phyloP scores from a whole-genome alignment of 176 grass and related monocot genomes.

The Raddia distichophylla region DNA sequence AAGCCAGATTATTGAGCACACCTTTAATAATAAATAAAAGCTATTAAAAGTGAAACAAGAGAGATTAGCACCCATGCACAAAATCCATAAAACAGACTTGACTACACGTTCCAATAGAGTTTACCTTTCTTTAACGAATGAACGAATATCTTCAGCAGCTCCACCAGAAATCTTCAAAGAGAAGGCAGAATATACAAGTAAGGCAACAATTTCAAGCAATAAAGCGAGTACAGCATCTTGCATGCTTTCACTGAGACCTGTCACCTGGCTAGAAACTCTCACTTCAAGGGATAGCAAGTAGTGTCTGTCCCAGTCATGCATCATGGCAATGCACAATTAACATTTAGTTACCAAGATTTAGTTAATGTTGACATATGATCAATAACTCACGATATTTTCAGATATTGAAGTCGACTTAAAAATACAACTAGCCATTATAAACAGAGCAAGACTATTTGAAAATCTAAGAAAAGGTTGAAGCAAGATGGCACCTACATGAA shows the following conservation, averaged over 20 bases:
- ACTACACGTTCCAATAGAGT: conserved; percentile 23
- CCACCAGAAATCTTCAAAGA: conserved; percentile 75
- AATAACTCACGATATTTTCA: conserved; percentile 32
- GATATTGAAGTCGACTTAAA: not conserved
- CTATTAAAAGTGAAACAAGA: conserved; percentile 27
- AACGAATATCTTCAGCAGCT: conserved; percentile 79
- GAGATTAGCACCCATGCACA: conserved; percentile 20
- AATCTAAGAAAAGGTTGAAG: conserved; percentile 25
- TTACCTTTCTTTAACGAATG: conserved; percentile 90
- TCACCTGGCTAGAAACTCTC: conserved; percentile 12
- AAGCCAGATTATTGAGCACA: conserved; percentile 4
- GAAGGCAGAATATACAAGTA: conserved; percentile 35
- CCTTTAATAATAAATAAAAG: not conserved
- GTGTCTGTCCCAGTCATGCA: conserved; percentile 11
- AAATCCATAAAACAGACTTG: conserved; percentile 13
- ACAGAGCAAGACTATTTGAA: conserved; percentile 14
- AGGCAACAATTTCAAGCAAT: conserved; percentile 24
- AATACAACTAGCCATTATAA: not conserved
- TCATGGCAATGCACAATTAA: conserved; percentile 16
- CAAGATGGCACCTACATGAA: conserved; percentile 68
- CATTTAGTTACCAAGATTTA: conserved; percentile 12
- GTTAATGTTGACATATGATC: conserved; percentile 12
- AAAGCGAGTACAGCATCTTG: conserved; percentile 26
- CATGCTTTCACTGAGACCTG: conserved; percentile 3
- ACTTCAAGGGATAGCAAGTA: conserved; percentile 1